Conservation (phyloP, 148 eudicot genomes). For the Cornus kousa region DNA sequence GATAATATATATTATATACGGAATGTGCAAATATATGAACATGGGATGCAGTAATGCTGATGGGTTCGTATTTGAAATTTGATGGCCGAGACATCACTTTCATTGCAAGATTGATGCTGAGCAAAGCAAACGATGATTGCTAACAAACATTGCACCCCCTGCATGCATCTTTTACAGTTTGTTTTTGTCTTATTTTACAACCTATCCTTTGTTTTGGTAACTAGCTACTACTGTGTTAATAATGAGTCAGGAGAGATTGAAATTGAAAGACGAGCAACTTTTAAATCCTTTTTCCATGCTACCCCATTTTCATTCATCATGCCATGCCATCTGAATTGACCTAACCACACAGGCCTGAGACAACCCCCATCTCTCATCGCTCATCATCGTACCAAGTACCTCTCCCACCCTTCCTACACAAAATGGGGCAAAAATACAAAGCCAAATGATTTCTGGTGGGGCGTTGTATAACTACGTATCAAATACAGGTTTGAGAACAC, state of each 20-base stretch:
- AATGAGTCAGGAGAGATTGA: background rate
- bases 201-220: background rate
- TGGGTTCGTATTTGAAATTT: background rate
- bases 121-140: background rate
- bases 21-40: no score
- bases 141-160: constrained; percentile 4
- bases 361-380: no score
- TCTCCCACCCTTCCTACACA: background rate
- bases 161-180: background rate
- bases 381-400: background rate
- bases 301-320: background rate
- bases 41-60: background rate
- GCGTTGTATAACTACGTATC: no score
- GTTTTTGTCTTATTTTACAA: constrained; percentile 10
- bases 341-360: background rate
- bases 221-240: no score
- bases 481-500: no score
- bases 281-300: background rate
- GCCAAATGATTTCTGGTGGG: no score
- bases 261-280: constrained; percentile 6
- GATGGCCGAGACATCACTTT: constrained; percentile 15
- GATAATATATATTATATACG: no score
- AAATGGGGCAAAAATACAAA: no score
- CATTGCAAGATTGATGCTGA: constrained; percentile 3
- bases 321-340: background rate